Evolutionary conservation across 2,329 filamentous ascomycete species (phyloP).

Genomic region (Fusarium anguioides): DNA sequence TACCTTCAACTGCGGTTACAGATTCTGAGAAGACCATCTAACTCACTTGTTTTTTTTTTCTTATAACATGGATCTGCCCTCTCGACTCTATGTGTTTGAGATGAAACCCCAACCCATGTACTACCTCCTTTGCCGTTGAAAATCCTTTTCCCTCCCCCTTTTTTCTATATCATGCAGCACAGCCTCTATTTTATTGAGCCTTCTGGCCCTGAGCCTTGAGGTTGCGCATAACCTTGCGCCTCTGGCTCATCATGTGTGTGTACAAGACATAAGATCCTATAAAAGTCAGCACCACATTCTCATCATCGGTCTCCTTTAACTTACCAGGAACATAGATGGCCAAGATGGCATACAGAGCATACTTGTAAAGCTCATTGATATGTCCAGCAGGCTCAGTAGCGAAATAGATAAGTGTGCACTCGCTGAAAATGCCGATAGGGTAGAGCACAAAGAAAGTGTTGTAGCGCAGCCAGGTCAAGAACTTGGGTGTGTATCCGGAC

Average conservation of each 20-base stretch:
- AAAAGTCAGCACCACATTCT: constrained; percentile 1
- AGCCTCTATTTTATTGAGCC: constrained; percentile 44
- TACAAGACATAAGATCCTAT: constrained; percentile 83
- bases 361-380: constrained; percentile 63
- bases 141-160: not conserved
- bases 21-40: not conserved
- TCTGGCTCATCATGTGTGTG: constrained; percentile 94
- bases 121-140: too few species aligned
- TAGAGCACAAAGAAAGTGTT: constrained; percentile 95
- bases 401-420: constrained; percentile 82
- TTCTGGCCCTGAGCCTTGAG: constrained; percentile 63
- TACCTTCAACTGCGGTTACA: not conserved
- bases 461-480: constrained; percentile 85
- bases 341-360: constrained; percentile 72
- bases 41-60: not conserved
- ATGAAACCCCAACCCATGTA: not conserved
- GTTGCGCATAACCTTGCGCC: constrained; percentile 79
- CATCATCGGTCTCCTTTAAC: constrained; percentile 46
- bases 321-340: constrained; percentile 83
- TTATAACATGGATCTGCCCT: not conserved
- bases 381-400: constrained; percentile 69
- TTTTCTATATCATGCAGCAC: not conserved
- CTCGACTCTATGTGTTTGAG: not conserved
- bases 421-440: constrained; percentile 88
- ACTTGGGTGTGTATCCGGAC: constrained; percentile 67